Evolutionary conservation across 768 basidiomycete species (phyloP).

Genomic region (Lactarius quietus): DNA sequence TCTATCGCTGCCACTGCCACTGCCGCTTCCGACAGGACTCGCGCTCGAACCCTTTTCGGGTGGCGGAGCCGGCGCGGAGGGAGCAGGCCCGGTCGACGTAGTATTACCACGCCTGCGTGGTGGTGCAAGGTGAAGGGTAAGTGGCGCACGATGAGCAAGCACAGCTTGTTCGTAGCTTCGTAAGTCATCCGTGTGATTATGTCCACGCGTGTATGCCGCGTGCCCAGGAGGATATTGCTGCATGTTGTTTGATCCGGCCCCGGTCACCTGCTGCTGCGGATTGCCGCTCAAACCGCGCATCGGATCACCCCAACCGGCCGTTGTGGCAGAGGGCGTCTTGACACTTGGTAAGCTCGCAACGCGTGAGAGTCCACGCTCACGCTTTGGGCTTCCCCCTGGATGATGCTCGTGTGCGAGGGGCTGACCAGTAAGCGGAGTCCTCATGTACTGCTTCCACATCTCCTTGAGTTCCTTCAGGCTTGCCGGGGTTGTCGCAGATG

Average conservation of each 20-base stretch:
- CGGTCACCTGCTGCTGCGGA: background rate
- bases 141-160: slow-evolving; percentile 60
- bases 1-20: slow-evolving; percentile 21
- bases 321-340: slow-evolving; percentile 53
- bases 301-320: slow-evolving; percentile 15
- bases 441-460: slow-evolving; percentile 73
- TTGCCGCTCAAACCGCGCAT: slow-evolving; percentile 14
- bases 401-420: slow-evolving; percentile 13
- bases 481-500: slow-evolving; percentile 32
- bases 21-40: slow-evolving; percentile 27
- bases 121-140: slow-evolving; percentile 53
- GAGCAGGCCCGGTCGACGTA: slow-evolving; percentile 10
- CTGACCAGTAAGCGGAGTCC: slow-evolving; percentile 54
- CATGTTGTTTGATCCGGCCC: background rate
- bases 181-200: slow-evolving; percentile 55
- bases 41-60: slow-evolving; percentile 20
- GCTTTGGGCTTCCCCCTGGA: slow-evolving; percentile 28
- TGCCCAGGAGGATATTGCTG: slow-evolving; percentile 8
- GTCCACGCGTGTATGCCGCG: slow-evolving; percentile 26
- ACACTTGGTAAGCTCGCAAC: slow-evolving; percentile 67
- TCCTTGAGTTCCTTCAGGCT: slow-evolving; percentile 52
- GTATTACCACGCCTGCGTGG: slow-evolving; percentile 35
- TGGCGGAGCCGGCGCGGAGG: background rate
- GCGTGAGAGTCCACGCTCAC: slow-evolving; percentile 43
- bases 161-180: slow-evolving; percentile 73